Evolutionary conservation across 2,329 filamentous ascomycete species (phyloP), one percentile per base, ranked within the genome.

Genomic region (Hypoxylon sp.): DNA sequence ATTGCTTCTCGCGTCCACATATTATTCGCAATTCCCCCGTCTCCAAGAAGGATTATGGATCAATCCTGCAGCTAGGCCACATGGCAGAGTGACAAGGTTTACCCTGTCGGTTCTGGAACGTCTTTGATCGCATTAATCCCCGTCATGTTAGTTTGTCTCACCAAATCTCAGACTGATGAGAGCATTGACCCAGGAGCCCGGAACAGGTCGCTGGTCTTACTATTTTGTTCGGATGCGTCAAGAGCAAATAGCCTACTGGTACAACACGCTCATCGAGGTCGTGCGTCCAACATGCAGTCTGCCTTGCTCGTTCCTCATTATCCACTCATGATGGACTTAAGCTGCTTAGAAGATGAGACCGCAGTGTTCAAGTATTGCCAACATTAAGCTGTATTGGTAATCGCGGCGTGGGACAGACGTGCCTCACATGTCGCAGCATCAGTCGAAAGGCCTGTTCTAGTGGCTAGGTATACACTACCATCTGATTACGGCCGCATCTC

Each of bases 81-180:
- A 59, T 59, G 56, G 56, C 56, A 59, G 49, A 9, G 9, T 41
- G 40, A 51, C 53, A 27, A 46, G 56, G 49, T 43, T 13, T 38
- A 56, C 52, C 56, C 53, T 57, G 56, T 54, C 36, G 20, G 16
- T 53, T 58, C 47, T 58, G 55, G 53, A 56, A 56, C 48, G 23
- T 49, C 41, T 45, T n/a, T 38, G 27, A 30, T 55, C 45, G 35
- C 45, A 40, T 53, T 48, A 25, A 46, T 45, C 36, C 42, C 49
- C 52, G 38, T 59, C 49, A 20, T 48, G 35, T 19, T 53, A 53
- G 50, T 44, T 43, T 44, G 45, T 56, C 46, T 59, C 49, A 51
- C 49, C 45, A 41, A 59, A 53, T 51, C 52, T 57, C 35, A 37
- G 21, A 23, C 19, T 27, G 25, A 32, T 9, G 37, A 25, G 23